These are phyloP conservation scores for Blakeslea trispora DNA, from an alignment of 371 early-diverging fungal genomes.

Conservation along the genomic window DNA sequence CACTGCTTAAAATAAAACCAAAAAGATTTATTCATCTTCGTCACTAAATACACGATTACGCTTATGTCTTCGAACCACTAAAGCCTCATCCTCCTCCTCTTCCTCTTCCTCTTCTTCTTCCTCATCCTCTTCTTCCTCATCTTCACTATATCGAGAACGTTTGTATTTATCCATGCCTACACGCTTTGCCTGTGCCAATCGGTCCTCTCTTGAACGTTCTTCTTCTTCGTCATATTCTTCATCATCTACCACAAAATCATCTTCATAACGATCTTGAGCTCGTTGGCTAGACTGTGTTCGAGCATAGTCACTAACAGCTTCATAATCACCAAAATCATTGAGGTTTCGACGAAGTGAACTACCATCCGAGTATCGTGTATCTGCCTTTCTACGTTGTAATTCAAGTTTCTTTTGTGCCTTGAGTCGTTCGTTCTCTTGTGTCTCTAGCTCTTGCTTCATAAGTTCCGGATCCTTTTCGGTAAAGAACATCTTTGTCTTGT, in stretches of 20 bases:
- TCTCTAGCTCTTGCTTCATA: slow-evolving; percentile 41
- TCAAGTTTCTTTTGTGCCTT: slow-evolving; percentile 49
- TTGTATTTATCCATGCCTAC: slow-evolving; percentile 36
- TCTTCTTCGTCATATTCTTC: slow-evolving; percentile 44
- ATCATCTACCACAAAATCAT: slow-evolving; percentile 51
- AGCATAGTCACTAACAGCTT: slow-evolving; percentile 16
- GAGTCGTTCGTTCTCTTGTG: slow-evolving; percentile 45
- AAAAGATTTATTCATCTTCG: slow-evolving; percentile 33
- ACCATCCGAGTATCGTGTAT: slow-evolving; percentile 26
- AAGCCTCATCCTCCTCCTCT: slow-evolving; percentile 39
- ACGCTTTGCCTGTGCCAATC: slow-evolving; percentile 31
- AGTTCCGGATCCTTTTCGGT: slow-evolving; percentile 63
- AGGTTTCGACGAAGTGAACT: slow-evolving; percentile 12
- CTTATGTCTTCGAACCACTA: slow-evolving; percentile 34
- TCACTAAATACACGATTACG: slow-evolving; percentile 31
- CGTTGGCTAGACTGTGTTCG: slow-evolving; percentile 7
- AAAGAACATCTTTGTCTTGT: slow-evolving; percentile 67
- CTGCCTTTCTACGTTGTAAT: slow-evolving; percentile 39
- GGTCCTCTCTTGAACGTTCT: slow-evolving; percentile 34
- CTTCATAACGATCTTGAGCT: slow-evolving; percentile 41
- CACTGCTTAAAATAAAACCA: slow-evolving; percentile 12
- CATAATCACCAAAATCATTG: slow-evolving; percentile 27
- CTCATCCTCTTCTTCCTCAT: slow-evolving; percentile 44
- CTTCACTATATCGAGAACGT: slow-evolving; percentile 20
- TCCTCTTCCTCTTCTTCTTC: slow-evolving; percentile 35